Base-by-base conservation (phyloP, 1,139 yeast species). In the Magnusiomyces paraingens region DNA sequence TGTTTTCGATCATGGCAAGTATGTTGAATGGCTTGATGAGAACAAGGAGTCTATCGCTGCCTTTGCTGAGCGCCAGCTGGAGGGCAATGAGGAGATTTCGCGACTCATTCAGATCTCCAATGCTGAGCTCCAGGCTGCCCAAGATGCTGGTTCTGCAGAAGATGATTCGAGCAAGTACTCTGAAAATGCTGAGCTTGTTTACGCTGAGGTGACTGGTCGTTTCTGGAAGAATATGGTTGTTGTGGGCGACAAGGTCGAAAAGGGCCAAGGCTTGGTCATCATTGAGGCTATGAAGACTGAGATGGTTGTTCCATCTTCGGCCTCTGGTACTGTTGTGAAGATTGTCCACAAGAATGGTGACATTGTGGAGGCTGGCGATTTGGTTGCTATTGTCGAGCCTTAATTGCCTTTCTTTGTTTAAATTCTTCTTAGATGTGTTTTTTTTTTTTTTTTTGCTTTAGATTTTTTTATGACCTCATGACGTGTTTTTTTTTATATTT, bases 201-300 rank as follows among this genome's bases (percentile, higher is more conserved):
- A 90, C 69, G 91, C 97, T 18, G 97, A 93, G 68, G 93, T 83
- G 66, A 86, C 96, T 12, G 99, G 98, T 55, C 78, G 98, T 62
- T 90, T 93, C 81, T 93, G 98, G 99, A 93, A 93, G 71, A 81
- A 94, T 1, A 75, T 90, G 62, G 95, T 86, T 38, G 73, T 77
- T 53, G 91, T 80, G 47, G 97, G 96, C n/a, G 94, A 86, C 62
- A 71, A 62, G 20, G 95, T 93, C 36, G 73, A 74, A 52, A 78
- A 74, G 55, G 95, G 91, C 39, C 93, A 88, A 64, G 90, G 90
- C 3, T 75, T 93, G 59, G 80, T 93, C 59, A 89, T 93, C 52
- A 88, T 93, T 56, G 98, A 93, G 70, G 98, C 98, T 53, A 93
- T 93, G 98, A 93, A 93, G 76, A 93, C 99, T 0, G 99, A 93